Base-by-base conservation (phyloP, 106 monocot species). In the Dactylorhiza incarnata region DNA sequence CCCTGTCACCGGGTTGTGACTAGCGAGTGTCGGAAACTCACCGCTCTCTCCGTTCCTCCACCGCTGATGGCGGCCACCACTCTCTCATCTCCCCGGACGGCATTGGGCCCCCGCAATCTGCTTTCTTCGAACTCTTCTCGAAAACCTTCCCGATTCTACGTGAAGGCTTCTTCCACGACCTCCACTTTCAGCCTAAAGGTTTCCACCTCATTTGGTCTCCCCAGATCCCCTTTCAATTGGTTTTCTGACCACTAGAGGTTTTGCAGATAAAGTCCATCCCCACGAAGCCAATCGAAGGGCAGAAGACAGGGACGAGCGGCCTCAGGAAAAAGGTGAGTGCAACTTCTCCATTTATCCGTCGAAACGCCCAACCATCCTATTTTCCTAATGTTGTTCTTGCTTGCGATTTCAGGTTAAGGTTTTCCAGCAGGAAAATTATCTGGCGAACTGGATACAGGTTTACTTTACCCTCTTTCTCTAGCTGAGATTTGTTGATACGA, bases 381-480 rank as follows among this genome's bases (percentile, higher is more conserved):
- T 55, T 6, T 54, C 50, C 17, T 4, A 46, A 7, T 45, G 24
- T 67, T 19, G 16, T 53, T 37, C 37, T 37, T 59, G 76, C 73
- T 49, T 51, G 76, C 73, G 78, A 55, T 58, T 81, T 37, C 43
- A 96, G 96, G 96, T 99, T 47, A 99, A 94, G 81, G 88, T 99
- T 55, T 99, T 99, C 48, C 89, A 88, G 52, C 71, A 94, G 48
- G 91, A 86, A 80, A 94, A 92, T 77, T 99, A 99, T 73, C 63
- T 99, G 23, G 99, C 89, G 0, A 99, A 94, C 67, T 99, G 99
- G 99, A 90, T 99, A 76, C 99, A 99, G 95, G 95, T 93, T 46
- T 19, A 13, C 19, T 24, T 65, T 9, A 13, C 49, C 71, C 5
- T 13, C 53, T 24, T 29, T 59, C 45, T 68, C 17, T 43, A 48